These are phyloP conservation scores for Rhodosporidiobolus odoratus DNA, from an alignment of 768 basidiomycete genomes.

Conservation along the genomic window DNA sequence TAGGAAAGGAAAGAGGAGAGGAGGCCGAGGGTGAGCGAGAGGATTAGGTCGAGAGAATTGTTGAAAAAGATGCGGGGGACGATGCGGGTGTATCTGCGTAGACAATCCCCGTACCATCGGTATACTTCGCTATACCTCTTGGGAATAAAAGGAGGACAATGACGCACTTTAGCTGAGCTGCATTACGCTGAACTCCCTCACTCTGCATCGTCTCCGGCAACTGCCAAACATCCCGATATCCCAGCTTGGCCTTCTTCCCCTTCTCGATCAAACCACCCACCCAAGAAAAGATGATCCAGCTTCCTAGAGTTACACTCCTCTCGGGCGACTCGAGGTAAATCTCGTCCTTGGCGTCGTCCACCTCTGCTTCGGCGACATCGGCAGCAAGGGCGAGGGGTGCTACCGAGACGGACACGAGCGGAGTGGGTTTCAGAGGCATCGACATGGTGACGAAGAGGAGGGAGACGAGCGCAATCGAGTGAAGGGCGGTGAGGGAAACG, in stretches of 20 bases:
- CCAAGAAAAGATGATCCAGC: slow-evolving; percentile 25
- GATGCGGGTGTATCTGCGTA: slow-evolving; percentile 12
- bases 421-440: slow-evolving; percentile 17
- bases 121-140: not conserved
- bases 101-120: too few relatives aligned
- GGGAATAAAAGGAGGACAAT: not conserved
- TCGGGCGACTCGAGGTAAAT: slow-evolving; percentile 23
- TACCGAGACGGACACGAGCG: not conserved
- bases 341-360: slow-evolving; percentile 17
- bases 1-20: slow-evolving; percentile 22
- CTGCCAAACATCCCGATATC: slow-evolving; percentile 29
- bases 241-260: slow-evolving; percentile 12
- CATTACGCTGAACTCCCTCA: slow-evolving; percentile 2
- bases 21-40: slow-evolving; percentile 20
- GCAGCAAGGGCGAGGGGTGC: not conserved
- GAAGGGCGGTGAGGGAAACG: not conserved
- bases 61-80: slow-evolving; percentile 27
- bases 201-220: slow-evolving; percentile 17
- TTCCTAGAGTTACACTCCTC: slow-evolving; percentile 10
- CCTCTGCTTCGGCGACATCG: not conserved
- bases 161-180: slow-evolving; percentile 5
- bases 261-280: slow-evolving; percentile 12
- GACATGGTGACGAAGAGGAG: not conserved
- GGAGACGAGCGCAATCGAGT: not conserved
- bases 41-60: slow-evolving; percentile 31